A percentile compares a stretch with the other conserved stretches of the same genome.
These are phyloP conservation scores for Candida suzukii DNA, from an alignment of 805 yeast species.

Conservation along the genomic window DNA sequence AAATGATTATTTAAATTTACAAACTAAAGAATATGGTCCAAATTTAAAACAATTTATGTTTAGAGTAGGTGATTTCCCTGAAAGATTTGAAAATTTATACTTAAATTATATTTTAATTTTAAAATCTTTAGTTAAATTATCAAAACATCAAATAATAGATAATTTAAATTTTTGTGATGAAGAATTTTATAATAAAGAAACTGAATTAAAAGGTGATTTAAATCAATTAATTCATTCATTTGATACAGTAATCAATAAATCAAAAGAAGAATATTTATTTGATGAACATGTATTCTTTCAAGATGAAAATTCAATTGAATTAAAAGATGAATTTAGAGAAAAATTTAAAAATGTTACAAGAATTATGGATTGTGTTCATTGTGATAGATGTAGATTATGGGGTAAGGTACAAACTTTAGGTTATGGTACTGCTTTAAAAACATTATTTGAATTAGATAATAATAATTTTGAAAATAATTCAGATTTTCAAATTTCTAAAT, in stretches of 20 bases:
- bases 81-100: constrained; percentile 81
- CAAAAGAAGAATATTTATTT: constrained; percentile 24
- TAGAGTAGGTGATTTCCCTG: constrained; percentile 86
- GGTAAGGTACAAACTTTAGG: constrained; percentile 97
- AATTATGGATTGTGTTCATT: constrained; percentile 97
- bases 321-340: constrained; percentile 80
- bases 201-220: constrained; percentile 20
- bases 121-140: constrained; percentile 65
- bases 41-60: constrained; percentile 75
- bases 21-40: constrained; percentile 78
- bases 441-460: constrained; percentile 69
- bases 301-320: constrained; percentile 37
- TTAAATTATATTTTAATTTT: constrained; percentile 87
- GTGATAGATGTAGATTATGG: constrained; percentile 97
- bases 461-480: constrained; percentile 35
- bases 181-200: constrained; percentile 23
- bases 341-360: constrained; percentile 87
- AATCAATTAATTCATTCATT: constrained; percentile 26
- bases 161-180: constrained; percentile 13
- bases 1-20: constrained; percentile 65
- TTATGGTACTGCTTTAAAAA: constrained; percentile 91
- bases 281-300: constrained; percentile 41
- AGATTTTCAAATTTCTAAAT: constrained; percentile 46
- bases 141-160: constrained; percentile 23
- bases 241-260: constrained; percentile 10